Conservation (phyloP, 441 rosid species). For the Sinapis alba region DNA sequence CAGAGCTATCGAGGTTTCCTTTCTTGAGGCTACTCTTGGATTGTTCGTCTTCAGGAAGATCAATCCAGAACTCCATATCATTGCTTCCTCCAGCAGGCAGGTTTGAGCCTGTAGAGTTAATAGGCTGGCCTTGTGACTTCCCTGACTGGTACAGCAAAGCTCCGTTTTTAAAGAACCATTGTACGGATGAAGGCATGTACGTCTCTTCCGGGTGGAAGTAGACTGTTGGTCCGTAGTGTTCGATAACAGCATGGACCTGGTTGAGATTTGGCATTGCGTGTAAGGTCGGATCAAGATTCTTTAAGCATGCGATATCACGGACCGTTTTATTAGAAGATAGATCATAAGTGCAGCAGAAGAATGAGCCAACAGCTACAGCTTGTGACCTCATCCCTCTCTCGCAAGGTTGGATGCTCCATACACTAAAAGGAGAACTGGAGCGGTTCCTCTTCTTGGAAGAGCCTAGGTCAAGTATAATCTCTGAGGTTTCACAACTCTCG, state of each 20-base stretch:
- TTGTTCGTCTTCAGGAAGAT: conserved; percentile 53
- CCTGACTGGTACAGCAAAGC: conserved; percentile 53
- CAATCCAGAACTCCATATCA: conserved; percentile 65
- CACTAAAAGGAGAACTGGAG: conserved; percentile 42
- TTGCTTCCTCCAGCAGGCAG: conserved; percentile 59
- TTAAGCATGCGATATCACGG: conserved; percentile 57
- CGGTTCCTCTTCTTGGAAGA: conserved; percentile 32
- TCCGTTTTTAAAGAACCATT: conserved; percentile 72
- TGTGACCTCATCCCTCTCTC: conserved; percentile 54
- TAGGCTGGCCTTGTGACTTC: conserved; percentile 44
- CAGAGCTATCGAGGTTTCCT: conserved; percentile 62
- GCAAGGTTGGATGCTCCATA: conserved; percentile 60
- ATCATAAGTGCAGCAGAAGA: conserved; percentile 52
- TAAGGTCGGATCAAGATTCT: conserved; percentile 52
- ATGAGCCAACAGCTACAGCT: conserved; percentile 68
- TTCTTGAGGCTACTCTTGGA: conserved; percentile 47
- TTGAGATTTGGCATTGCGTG: conserved; percentile 65
- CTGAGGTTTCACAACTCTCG: conserved; percentile 56
- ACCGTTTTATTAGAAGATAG: conserved; percentile 32
- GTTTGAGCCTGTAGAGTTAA: conserved; percentile 54
- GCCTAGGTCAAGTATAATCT: conserved; percentile 46
- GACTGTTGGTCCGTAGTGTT: conserved; percentile 65
- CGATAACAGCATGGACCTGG: conserved; percentile 55
- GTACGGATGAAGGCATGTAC: conserved; percentile 68
- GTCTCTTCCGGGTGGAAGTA: conserved; percentile 73